Evolutionary conservation across 2,329 filamentous ascomycete genomes (phyloP).

Genomic region (Exophiala lecanii-corni): DNA sequence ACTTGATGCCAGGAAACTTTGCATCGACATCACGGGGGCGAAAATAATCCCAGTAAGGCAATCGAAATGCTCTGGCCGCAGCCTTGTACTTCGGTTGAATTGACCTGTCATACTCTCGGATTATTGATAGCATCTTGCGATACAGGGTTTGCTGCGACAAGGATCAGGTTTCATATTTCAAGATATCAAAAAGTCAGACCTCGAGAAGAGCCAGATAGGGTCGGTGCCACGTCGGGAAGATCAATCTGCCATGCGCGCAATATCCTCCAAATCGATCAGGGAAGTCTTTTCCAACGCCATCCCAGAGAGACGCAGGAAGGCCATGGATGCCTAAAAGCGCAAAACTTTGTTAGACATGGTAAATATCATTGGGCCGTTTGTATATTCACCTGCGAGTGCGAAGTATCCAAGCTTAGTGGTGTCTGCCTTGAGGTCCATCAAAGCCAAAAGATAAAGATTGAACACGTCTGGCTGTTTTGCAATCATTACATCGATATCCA

Average conservation of each 20-base stretch:
- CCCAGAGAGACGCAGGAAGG: slow-evolving; percentile 59
- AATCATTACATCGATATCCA: slow-evolving; percentile 6
- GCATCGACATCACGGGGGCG: slow-evolving; percentile 15
- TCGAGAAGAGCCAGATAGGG: slow-evolving; percentile 65
- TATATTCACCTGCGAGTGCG: neutral
- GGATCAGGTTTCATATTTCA: neutral
- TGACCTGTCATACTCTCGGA: slow-evolving; percentile 37
- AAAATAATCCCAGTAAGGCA: slow-evolving; percentile 49
- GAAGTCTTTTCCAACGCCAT: slow-evolving; percentile 46
- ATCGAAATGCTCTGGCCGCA: slow-evolving; percentile 39
- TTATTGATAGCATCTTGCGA: slow-evolving; percentile 33
- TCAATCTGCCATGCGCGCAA: slow-evolving; percentile 67
- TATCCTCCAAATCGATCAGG: slow-evolving; percentile 49
- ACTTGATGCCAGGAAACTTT: slow-evolving; percentile 32
- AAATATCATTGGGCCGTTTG: neutral
- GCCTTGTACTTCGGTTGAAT: slow-evolving; percentile 44
- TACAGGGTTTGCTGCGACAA: slow-evolving; percentile 33
- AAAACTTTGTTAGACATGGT: neutral
- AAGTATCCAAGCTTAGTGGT: slow-evolving; percentile 4
- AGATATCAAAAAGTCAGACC: slow-evolving; percentile 34
- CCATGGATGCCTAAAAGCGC: slow-evolving; percentile 70
- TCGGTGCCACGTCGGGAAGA: slow-evolving; percentile 79
- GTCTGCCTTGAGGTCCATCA: slow-evolving; percentile 6
- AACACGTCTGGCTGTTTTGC: slow-evolving; percentile 6
- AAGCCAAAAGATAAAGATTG: slow-evolving; percentile 10